Percentiles rank a stretch among this genome's conserved stretches.
These are phyloP conservation scores for Fusarium sp. DNA, from an alignment of 2,329 filamentous ascomycete species.

Conservation along the genomic window DNA sequence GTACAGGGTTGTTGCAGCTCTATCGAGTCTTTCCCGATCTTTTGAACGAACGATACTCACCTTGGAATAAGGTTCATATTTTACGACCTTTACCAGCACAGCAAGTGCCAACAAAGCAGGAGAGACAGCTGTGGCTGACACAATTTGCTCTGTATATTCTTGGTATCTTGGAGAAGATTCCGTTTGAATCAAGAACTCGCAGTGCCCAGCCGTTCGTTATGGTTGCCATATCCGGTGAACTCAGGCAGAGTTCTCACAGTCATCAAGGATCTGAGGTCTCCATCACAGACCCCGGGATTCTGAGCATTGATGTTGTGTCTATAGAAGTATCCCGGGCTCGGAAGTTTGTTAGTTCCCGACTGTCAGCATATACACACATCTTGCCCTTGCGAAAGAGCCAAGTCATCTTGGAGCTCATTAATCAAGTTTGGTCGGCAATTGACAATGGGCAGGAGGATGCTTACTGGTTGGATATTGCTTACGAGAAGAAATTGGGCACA, in stretches of 20 bases:
- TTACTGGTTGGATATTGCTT: conserved; percentile 9
- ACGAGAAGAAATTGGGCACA: conserved; percentile 2
- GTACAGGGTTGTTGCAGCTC: neutral
- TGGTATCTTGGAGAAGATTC: neutral
- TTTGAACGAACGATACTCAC: neutral
- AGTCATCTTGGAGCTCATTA: neutral
- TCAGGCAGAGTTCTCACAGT: neutral
- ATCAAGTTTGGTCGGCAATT: neutral
- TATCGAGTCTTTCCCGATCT: conserved; percentile 7
- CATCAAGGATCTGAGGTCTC: neutral
- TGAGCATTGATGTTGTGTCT: neutral
- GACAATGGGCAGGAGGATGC: neutral
- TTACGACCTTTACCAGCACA: neutral
- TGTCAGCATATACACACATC: conserved; percentile 5
- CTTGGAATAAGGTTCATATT: neutral
- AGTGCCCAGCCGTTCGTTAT: conserved; percentile 8
- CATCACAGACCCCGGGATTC: neutral
- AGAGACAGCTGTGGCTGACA: neutral
- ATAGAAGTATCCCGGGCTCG: neutral
- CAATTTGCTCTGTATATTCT: neutral
- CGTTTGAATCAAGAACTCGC: conserved; percentile 6
- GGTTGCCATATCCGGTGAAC: conserved; percentile 1
- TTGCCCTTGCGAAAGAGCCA: neutral
- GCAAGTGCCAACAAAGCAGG: neutral
- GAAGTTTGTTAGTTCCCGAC: neutral